phyloP scores from a whole-genome alignment of 257 asterid species.

The Solanum habrochaites region DNA sequence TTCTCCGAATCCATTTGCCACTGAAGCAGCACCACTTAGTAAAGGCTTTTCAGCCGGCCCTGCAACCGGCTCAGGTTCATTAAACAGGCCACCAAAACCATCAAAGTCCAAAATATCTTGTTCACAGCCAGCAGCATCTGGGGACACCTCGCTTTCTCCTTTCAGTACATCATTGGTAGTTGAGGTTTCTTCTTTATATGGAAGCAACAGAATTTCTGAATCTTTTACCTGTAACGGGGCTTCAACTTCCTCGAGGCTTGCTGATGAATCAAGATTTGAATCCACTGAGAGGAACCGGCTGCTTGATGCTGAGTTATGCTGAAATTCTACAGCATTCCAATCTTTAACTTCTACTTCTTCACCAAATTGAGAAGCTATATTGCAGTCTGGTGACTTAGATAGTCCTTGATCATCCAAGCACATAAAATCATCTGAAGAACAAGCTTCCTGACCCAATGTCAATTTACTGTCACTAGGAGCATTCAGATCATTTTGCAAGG shows the following conservation, averaged over 20 bases:
- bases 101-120: conserved; percentile 41
- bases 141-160: conserved; percentile 19
- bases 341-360: conserved; percentile 8
- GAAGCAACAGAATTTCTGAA: conserved; percentile 36
- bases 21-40: conserved; percentile 10
- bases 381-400: conserved; percentile 15
- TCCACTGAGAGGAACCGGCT: conserved; percentile 15
- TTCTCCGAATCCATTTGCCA: conserved; percentile 16
- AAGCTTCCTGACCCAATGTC: conserved; percentile 2
- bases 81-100: conserved; percentile 68
- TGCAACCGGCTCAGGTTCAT: conserved; percentile 56
- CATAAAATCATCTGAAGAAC: conserved; percentile 10
- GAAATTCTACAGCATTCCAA: conserved; percentile 14
- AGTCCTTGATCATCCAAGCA: conserved; percentile 14
- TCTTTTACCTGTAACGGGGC: conserved; percentile 30
- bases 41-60: conserved; percentile 17
- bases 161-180: conserved; percentile 9
- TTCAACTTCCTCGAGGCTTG: conserved; percentile 22
- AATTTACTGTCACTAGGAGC: conserved; percentile 8
- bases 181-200: conserved; percentile 38
- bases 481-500: conserved; percentile 14
- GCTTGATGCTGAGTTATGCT: conserved; percentile 22
- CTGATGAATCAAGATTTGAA: conserved; percentile 19
- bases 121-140: conserved; percentile 24
- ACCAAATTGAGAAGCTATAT: conserved; percentile 10